These are phyloP conservation scores for Daldinia grandis DNA, from an alignment of 495 filamentous ascomycete genomes.

Conservation along the genomic window DNA sequence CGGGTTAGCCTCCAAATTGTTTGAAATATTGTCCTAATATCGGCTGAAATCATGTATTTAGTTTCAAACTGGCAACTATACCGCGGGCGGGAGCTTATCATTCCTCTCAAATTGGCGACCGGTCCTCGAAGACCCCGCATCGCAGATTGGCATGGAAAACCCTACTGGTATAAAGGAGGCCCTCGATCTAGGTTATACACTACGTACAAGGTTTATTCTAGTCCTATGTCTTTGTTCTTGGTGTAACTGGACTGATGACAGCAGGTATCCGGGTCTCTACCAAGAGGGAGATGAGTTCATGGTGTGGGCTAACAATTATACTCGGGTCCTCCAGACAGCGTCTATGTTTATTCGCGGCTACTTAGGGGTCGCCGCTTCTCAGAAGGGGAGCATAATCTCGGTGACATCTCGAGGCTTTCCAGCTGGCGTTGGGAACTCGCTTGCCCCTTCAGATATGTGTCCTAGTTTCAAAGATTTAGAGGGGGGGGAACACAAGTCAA, in stretches of 20 bases:
- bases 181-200: constrained; percentile 50
- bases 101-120: constrained; percentile 64
- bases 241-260: constrained; percentile 17
- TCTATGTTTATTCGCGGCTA: constrained; percentile 64
- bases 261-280: constrained; percentile 63
- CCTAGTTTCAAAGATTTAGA: constrained; percentile 57
- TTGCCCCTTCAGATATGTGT: constrained; percentile 65
- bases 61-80: constrained; percentile 58
- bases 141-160: constrained; percentile 61
- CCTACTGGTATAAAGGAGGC: constrained; percentile 65
- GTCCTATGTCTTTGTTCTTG: constrained; percentile 3
- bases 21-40: neutral
- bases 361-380: constrained; percentile 57
- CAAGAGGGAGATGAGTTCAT: constrained; percentile 61
- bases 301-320: constrained; percentile 67
- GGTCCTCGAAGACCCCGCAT: constrained; percentile 55
- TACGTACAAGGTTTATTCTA: constrained; percentile 40
- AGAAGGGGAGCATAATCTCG: constrained; percentile 58
- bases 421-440: constrained; percentile 59
- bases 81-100: constrained; percentile 50
- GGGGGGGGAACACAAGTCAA: constrained; percentile 49
- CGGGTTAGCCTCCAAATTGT: constrained; percentile 44
- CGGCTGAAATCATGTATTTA: constrained; percentile 2
- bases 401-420: constrained; percentile 56
- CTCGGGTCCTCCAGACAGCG: constrained; percentile 61